A percentile compares a stretch with the other conserved stretches of the same genome.
phyloP scores from a whole-genome alignment of 805 yeast genomes.

The Wickerhamiella azyma region DNA sequence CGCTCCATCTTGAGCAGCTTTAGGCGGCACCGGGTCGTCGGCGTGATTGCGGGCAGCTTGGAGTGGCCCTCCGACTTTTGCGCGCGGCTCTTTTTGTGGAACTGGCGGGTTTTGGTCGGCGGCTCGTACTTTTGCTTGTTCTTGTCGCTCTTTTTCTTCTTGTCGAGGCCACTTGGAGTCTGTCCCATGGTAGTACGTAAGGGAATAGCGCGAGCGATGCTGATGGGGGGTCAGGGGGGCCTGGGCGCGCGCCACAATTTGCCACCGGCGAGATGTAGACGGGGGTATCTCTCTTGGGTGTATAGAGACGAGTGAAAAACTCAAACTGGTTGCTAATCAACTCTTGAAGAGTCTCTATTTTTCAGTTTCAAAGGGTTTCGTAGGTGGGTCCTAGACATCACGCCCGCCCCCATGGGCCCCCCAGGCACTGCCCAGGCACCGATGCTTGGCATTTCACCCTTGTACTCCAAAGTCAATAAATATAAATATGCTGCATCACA shows the following conservation, averaged over 20 bases:
- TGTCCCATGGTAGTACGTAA: constrained; percentile 18
- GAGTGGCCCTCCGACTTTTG: constrained; percentile 80
- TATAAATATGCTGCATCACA: too few species aligned
- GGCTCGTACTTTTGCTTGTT: constrained; percentile 68
- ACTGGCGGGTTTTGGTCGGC: constrained; percentile 77
- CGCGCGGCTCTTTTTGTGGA: constrained; percentile 78
- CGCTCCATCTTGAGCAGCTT: constrained; percentile 86
- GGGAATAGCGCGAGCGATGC: neutral
- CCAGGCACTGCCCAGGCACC: too few species aligned
- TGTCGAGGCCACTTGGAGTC: constrained; percentile 20
- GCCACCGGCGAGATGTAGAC: neutral
- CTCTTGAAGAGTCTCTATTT: too few species aligned
- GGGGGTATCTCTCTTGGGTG: too few species aligned
- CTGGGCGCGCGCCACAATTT: neutral
- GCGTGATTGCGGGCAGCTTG: constrained; percentile 76
- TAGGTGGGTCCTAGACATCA: too few species aligned
- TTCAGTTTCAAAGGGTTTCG: too few species aligned
- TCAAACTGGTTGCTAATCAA: too few species aligned
- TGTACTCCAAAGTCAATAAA: too few species aligned
- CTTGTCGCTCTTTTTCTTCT: constrained; percentile 37
- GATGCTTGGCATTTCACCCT: too few species aligned
- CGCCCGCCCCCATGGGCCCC: too few species aligned
- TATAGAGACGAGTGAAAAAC: too few species aligned
- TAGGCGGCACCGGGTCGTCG: constrained; percentile 86
- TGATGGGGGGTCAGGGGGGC: neutral